Conservation (phyloP, 225 moss, liverwort and hornwort species). For the Asterella californica region DNA sequence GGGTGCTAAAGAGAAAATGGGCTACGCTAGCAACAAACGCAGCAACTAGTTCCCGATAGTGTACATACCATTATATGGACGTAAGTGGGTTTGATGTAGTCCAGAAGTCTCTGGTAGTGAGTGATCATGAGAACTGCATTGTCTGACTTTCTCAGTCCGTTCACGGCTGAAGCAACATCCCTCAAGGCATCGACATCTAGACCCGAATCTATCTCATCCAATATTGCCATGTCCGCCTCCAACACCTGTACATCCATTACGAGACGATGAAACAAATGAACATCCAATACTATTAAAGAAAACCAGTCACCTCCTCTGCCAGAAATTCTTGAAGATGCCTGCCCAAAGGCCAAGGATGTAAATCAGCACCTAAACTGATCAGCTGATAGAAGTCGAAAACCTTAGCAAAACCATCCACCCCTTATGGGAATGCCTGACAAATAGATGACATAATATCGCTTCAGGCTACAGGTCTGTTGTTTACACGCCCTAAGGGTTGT, state of each 20-base stretch:
- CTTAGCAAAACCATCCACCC: no score
- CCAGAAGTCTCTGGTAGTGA: conserved; percentile 92
- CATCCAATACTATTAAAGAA: neutral
- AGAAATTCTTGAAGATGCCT: no score
- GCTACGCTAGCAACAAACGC: neutral
- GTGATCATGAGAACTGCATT: conserved; percentile 96
- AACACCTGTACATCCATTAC: conserved; percentile 59
- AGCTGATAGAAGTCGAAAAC: no score
- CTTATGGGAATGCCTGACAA: no score
- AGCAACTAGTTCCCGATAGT: neutral
- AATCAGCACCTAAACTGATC: no score
- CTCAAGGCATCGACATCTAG: conserved; percentile 89
- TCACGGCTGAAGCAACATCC: conserved; percentile 83
- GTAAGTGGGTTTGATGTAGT: conserved; percentile 80
- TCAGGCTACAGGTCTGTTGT: no score
- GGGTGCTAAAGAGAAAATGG: neutral
- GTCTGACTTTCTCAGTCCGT: conserved; percentile 61
- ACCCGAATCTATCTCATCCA: conserved; percentile 98
- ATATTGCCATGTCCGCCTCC: conserved; percentile 94
- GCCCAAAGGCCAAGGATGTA: no score
- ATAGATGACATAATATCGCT: no score
- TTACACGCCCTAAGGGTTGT: no score
- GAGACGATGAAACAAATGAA: neutral
- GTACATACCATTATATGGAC: conserved; percentile 88
- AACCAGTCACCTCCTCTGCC: no score